Base-by-base conservation (phyloP, 495 filamentous ascomycete genomes). In the Astrothelium subdiscretum region DNA sequence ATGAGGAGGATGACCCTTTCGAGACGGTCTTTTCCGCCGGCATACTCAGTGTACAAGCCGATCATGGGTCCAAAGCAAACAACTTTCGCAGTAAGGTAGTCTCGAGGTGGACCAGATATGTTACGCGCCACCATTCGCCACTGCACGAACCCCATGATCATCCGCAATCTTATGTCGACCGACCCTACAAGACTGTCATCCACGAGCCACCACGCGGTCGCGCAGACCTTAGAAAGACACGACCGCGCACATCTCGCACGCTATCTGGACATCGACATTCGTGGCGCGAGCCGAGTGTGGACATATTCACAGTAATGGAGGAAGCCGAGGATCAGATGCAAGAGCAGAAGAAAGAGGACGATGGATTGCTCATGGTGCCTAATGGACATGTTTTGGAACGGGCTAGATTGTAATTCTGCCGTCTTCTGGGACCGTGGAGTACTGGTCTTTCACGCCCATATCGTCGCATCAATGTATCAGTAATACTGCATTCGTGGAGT, bases 201-300 rank as follows among this genome's bases (percentile, higher is more conserved):
- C 22, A 27, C 2, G 48, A 54, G 2, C 48, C 48, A 3, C 8
- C 20, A 24, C 48, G 48, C 48, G 48, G 48, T 29, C 48, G 48
- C 6, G 20, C 48, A 54, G 48, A 54, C 24, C n/a, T 54, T 54
- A 20, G 48, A 12, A 20, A 54, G 24, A 54, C 8, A 20, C 48
- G 22, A 52, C 63, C 51, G 58, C 63, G 67, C 38, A 51, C 52
- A 60, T 70, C 42, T 38, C 63, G 71, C 29, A 75, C 70, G 18
- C 63, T 70, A 27, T 73, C 74, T 6, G 71, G 73, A 31, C 69
- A 70, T 52, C 70, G 72, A 18, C 72, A 75, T 62, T 70, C 71
- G 32, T 77, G 75, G 75, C 59, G 72, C 31, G 73, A 75, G 63
- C 75, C 74, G 31, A 74, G 73, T 61, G 69, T 69, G 27, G 72